Evolutionary conservation across 768 basidiomycete species (phyloP).

Genomic region (Asterophora parasitica): DNA sequence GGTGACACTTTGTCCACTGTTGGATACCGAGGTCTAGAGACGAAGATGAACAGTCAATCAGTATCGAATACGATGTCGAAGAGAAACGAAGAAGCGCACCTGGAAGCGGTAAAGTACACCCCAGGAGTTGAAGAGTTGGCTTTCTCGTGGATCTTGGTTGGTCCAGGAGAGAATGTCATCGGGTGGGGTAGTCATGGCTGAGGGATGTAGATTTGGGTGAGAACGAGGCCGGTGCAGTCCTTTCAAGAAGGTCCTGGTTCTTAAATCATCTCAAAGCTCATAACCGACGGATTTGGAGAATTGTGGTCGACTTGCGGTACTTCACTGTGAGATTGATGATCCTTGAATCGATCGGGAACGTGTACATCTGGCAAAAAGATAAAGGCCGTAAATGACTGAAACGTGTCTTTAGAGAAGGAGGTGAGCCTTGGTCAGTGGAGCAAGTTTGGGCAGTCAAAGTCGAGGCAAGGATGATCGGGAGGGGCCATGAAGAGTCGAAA

Average conservation of each 20-base stretch:
- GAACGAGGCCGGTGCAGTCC: constrained; percentile 20
- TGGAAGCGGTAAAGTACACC: constrained; percentile 80
- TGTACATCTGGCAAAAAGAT: constrained; percentile 65
- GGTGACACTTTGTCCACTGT: constrained; percentile 66
- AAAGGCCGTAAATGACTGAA: constrained; percentile 64
- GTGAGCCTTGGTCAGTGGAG: constrained; percentile 68
- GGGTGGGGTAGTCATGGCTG: constrained; percentile 44
- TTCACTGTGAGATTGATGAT: constrained; percentile 49
- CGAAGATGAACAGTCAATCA: constrained; percentile 23
- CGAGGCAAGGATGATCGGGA: constrained; percentile 63
- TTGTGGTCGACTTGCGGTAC: constrained; percentile 25
- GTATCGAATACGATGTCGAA: constrained; percentile 14
- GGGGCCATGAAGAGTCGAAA: constrained; percentile 51
- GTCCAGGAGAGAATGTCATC: constrained; percentile 84
- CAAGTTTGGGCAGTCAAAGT: constrained; percentile 54
- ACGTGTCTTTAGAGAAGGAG: constrained; percentile 71
- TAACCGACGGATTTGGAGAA: constrained; percentile 49
- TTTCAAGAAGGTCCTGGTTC: constrained; percentile 21
- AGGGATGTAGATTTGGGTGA: constrained; percentile 21
- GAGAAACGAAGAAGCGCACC: constrained; percentile 35
- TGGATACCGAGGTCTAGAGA: constrained; percentile 58
- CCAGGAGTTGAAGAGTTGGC: constrained; percentile 76
- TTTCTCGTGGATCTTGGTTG: constrained; percentile 80
- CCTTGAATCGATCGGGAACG: constrained; percentile 69
- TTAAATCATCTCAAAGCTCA: constrained; percentile 45